These are phyloP conservation scores for Ajuga reptans DNA, from an alignment of 305 asterid genomes.

Conservation along the genomic window DNA sequence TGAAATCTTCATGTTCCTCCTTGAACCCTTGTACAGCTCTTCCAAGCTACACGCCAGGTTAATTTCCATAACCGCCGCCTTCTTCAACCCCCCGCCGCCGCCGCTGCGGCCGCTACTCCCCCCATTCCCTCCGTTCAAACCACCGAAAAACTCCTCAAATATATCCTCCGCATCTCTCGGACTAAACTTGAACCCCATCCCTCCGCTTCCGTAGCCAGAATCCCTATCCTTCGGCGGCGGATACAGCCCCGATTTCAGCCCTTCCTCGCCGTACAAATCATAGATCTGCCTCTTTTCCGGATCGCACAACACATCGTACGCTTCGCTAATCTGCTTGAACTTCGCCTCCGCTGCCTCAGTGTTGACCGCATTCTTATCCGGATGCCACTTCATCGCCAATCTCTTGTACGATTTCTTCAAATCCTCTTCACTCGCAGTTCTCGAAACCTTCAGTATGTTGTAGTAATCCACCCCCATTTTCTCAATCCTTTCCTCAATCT, in stretches of 20 bases:
- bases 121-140: conserved; percentile 33
- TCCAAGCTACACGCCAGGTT: conserved; percentile 77
- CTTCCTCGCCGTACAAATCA: conserved; percentile 71
- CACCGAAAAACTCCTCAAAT: conserved; percentile 73
- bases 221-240: conserved; percentile 32
- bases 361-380: conserved; percentile 73
- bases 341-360: conserved; percentile 73
- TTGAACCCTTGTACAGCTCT: conserved; percentile 77
- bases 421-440: conserved; percentile 66
- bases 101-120: conserved; percentile 16
- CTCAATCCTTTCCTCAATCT: too few species aligned
- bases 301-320: conserved; percentile 75
- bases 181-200: conserved; percentile 37
- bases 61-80: conserved; percentile 72
- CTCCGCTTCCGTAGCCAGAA: conserved; percentile 23
- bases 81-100: conserved; percentile 40
- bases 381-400: conserved; percentile 92
- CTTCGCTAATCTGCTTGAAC: conserved; percentile 83
- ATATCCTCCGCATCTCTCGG: conserved; percentile 69
- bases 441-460: conserved; percentile 52
- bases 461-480: conserved; percentile 72
- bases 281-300: conserved; percentile 84
- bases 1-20: conserved; percentile 81
- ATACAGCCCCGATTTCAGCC: conserved; percentile 44
- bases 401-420: conserved; percentile 73